Evolutionary conservation across 192 early-diverging fungal genomes (phyloP), one percentile per base, ranked within the genome.

Genomic region (Gamsiella multidivaricata): DNA sequence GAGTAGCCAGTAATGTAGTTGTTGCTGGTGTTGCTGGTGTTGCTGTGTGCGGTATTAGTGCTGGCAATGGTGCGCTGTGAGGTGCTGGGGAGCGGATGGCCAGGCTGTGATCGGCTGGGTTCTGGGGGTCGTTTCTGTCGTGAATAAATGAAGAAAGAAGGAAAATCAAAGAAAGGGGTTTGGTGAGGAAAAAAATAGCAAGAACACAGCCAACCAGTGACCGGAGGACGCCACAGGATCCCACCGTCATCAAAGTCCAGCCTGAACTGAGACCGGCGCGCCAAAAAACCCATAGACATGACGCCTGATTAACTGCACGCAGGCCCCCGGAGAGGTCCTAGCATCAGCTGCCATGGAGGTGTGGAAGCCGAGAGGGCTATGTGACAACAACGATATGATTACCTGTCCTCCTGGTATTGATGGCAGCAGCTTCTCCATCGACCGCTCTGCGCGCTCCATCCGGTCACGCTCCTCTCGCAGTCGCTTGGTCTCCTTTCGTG

Each of bases 401-500:
- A 76, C 73, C 53, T 76, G 58, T 41, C 28, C 41, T 58, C 68
- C 73, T 14, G 74, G 74, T 14, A 78, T 78, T 8, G 74, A 69
- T 4, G 74, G 74, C 15, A 78, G 47, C 29, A 60, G 53, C 32
- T 67, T 82, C 36, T 71, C 62, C 59, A 53, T 73, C 58, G 45
- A 49, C 41, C 63, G 61, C 41, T 75, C 70, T 33, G 54, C 61
- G 25, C 54, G 54, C 15, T 80, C 70, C 65, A 70, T 62, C 36
- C 45, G 42, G 36, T 57, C 54, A 76, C 84, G 65, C 65, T 83
- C 60, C 79, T 85, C 50, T 73, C 87, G 50, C 70, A 86, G 65
- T 61, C 87, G 83, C 59, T 93, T 93, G 17, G 87, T 83, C 41
- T 87, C 84, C 37, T 88, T 85, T n/a, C 90, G 80, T 68, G 88